Evolutionary conservation across 2,329 filamentous ascomycete genomes (phyloP).

Genomic region (Colletotrichum phormii): DNA sequence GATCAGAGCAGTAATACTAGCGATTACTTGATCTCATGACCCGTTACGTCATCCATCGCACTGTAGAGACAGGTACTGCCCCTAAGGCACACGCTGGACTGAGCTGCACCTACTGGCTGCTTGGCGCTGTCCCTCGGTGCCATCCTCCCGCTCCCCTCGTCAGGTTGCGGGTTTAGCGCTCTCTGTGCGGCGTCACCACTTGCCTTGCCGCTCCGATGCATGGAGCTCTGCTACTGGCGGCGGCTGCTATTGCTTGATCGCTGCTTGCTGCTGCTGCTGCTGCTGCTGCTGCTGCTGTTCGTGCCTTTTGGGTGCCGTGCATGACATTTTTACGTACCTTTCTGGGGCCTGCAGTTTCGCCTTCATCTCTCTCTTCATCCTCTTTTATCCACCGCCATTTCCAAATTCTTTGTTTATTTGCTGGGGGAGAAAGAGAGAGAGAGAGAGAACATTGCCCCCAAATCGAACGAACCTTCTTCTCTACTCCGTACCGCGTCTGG

Average conservation of each 20-base stretch:
- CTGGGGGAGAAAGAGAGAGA: too few relatives aligned
- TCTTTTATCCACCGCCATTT: neutral
- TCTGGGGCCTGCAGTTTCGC: neutral
- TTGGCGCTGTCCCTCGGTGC: neutral
- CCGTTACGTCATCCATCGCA: neutral
- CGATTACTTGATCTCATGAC: neutral
- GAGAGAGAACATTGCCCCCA: neutral
- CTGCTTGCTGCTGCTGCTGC: neutral
- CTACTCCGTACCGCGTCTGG: neutral
- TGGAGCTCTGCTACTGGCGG: constrained; percentile 5
- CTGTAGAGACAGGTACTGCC: constrained; percentile 1
- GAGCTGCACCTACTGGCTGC: neutral
- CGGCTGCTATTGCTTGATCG: neutral
- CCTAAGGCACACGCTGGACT: neutral
- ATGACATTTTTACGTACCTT: constrained; percentile 8
- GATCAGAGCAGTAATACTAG: too few relatives aligned
- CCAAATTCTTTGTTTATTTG: neutral
- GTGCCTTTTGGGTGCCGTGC: neutral
- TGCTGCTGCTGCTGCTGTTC: neutral
- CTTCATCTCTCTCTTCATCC: neutral
- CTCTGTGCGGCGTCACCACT: constrained; percentile 3
- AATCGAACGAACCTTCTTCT: neutral
- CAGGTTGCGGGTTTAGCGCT: constrained; percentile 17
- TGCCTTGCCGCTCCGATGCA: constrained; percentile 18
- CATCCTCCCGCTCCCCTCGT: neutral